Percentiles rank a stretch among this genome's conserved stretches.
Conservation (phyloP, 2,329 filamentous ascomycete genomes). For the Anthostomella pinea region DNA sequence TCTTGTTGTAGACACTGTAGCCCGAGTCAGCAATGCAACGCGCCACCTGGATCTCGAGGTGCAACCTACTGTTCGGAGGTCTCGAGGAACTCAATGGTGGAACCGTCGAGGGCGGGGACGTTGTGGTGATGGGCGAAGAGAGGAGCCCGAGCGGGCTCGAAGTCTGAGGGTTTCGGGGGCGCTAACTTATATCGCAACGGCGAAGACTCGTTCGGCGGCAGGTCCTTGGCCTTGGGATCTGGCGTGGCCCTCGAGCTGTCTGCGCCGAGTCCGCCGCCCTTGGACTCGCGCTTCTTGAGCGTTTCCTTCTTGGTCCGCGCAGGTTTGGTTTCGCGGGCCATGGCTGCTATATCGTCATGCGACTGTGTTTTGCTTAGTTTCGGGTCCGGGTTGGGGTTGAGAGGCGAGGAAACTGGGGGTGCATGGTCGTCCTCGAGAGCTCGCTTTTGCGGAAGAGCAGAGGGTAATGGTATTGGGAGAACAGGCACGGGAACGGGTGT, state of each 20-base stretch:
- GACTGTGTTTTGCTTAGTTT: constrained; percentile 36
- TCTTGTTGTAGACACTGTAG: constrained; percentile 59
- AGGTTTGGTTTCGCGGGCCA: constrained; percentile 49
- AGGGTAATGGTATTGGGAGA: constrained; percentile 38
- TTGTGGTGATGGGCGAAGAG: constrained; percentile 56
- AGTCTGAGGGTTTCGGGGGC: constrained; percentile 61
- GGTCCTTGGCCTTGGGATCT: constrained; percentile 49
- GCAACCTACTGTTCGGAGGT: constrained; percentile 60
- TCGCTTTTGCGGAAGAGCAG: constrained; percentile 62
- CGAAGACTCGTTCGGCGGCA: constrained; percentile 43
- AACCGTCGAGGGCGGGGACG: constrained; percentile 47
- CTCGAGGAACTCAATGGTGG: constrained; percentile 57
- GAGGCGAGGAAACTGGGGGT: constrained; percentile 69
- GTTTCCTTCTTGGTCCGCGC: constrained; percentile 62
- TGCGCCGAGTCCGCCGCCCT: constrained; percentile 41
- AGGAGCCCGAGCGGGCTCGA: constrained; percentile 56
- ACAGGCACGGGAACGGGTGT: constrained; percentile 28
- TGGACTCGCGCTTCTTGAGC: constrained; percentile 66
- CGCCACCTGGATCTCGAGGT: not conserved
- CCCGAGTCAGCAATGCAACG: constrained; percentile 5
- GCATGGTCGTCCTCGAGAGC: constrained; percentile 66
- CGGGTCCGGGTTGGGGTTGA: constrained; percentile 63
- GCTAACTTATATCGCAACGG: constrained; percentile 62
- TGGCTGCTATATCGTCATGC: constrained; percentile 35
- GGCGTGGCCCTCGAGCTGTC: constrained; percentile 56